These are phyloP conservation scores for Lophium mytilinum DNA, from an alignment of 495 filamentous ascomycete species.

Conservation along the genomic window DNA sequence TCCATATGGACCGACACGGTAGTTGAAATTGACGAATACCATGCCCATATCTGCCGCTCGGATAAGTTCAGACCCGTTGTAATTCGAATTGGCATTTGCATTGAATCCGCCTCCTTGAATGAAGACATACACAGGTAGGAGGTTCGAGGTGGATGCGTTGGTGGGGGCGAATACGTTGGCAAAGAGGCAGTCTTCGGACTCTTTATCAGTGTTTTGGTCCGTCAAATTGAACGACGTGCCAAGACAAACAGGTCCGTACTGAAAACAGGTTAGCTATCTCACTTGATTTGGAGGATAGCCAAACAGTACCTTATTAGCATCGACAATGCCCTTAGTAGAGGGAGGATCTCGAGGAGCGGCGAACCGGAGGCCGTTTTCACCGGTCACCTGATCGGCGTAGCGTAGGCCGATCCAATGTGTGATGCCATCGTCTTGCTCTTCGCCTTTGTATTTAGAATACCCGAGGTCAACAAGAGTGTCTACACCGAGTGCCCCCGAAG, in stretches of 20 bases:
- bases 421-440: constrained; percentile 36
- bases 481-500: constrained; percentile 7
- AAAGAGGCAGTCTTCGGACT: constrained; percentile 66
- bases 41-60: constrained; percentile 50
- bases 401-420: constrained; percentile 60
- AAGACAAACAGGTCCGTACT: constrained; percentile 43
- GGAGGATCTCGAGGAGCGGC: constrained; percentile 49
- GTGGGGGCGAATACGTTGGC: constrained; percentile 64
- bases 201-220: constrained; percentile 4
- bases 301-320: constrained; percentile 34
- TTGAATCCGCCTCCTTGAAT: constrained; percentile 75
- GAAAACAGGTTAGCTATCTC: constrained; percentile 20
- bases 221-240: constrained; percentile 8
- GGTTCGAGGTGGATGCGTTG: constrained; percentile 39
- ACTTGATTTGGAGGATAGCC: constrained; percentile 32
- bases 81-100: constrained; percentile 53
- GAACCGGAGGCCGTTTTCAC: constrained; percentile 51
- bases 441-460: constrained; percentile 26
- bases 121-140: constrained; percentile 62
- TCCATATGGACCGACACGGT: constrained; percentile 63
- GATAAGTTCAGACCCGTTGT: constrained; percentile 56
- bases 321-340: constrained; percentile 32
- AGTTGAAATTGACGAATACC: constrained; percentile 66
- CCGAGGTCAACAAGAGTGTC: constrained; percentile 23
- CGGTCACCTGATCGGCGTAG: constrained; percentile 47